Base-by-base conservation (phyloP, 345 rosid genomes). In the Brassica napus region DNA sequence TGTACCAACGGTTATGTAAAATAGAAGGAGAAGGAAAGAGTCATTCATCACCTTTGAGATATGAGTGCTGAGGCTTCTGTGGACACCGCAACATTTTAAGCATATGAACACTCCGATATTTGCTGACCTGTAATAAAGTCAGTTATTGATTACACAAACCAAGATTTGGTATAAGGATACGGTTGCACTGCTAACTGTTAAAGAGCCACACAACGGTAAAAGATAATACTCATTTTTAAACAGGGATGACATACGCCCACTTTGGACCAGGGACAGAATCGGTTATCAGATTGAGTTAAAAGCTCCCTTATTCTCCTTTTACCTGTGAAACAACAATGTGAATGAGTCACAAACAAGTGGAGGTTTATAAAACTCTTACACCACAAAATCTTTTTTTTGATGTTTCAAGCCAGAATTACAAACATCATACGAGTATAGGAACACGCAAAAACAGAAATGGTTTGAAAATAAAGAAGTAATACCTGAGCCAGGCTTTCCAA, bases 41-140 rank as follows among this genome's bases (percentile, higher is more conserved):
- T 79, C 2, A 47, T 47, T 23, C 24, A 23, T 23, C 83, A 95
- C 99, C 97, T 93, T 96, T 44, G 99, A 96, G 83, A 93, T 81
- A 73, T 93, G 97, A n/a, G 92, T 82, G 71, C 99, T 97, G 77
- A 93, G 92, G 85, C 98, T 92, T 89, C 98, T 90, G 84, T 96
- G 99, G 64, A 91, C 97, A 64, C 97, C 94, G 55, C 98, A 91
- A 74, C 99, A 96, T 88, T 96, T 96, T 85, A 95, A 85, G 88
- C 99, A 95, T 75, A 95, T 77, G 77, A 95, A 95, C 59, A 95
- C 99, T 77, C 99, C 99, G 59, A 95, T 93, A 81, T 95, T 95
- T 65, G 94, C 93, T 37, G 99, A 95, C 87, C 99, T 95, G 97
- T 67, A 86, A 71, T 8, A 74, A 35, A 11, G 49, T 8, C 35